These are phyloP conservation scores for Dryadomyces quercus-mongolicae DNA, from an alignment of 2,329 filamentous ascomycete species.

Conservation along the genomic window DNA sequence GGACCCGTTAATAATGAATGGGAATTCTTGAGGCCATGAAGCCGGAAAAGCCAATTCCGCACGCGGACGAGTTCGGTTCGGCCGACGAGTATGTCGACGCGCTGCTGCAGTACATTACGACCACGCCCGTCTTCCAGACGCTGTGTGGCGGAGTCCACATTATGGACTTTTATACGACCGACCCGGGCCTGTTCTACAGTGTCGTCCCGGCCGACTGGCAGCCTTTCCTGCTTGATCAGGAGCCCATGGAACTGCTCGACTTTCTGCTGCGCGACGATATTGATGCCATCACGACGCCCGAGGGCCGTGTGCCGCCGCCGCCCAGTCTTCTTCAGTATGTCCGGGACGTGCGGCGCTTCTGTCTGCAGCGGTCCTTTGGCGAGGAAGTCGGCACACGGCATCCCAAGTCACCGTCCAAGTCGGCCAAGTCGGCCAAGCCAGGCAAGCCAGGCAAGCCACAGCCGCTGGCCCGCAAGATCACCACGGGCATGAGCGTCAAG, in stretches of 20 bases:
- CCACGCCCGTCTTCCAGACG: slow-evolving; percentile 66
- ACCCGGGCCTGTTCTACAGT: slow-evolving; percentile 69
- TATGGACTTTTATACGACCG: slow-evolving; percentile 83
- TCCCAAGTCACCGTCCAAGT: neutral
- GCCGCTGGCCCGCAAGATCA: slow-evolving; percentile 60
- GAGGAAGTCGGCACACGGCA: neutral
- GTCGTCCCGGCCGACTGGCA: slow-evolving; percentile 75
- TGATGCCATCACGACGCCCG: slow-evolving; percentile 17
- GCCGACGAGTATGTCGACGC: slow-evolving; percentile 68
- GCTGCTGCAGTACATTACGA: slow-evolving; percentile 63
- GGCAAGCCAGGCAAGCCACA: too few relatives aligned
- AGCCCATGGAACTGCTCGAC: slow-evolving; percentile 67
- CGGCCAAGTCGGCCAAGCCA: slow-evolving; percentile 28
- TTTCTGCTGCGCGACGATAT: slow-evolving; percentile 72
- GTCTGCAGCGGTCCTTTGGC: slow-evolving; percentile 50
- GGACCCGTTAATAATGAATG: neutral
- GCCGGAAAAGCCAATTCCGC: slow-evolving; percentile 42
- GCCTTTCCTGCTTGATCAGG: slow-evolving; percentile 56
- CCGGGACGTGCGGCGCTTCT: slow-evolving; percentile 54
- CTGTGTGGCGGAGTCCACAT: slow-evolving; percentile 97
- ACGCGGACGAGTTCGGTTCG: slow-evolving; percentile 55
- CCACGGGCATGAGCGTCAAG: slow-evolving; percentile 89
- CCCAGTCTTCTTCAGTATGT: slow-evolving; percentile 60
- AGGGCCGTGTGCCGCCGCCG: slow-evolving; percentile 23
- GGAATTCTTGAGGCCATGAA: slow-evolving; percentile 4